phyloP scores from a whole-genome alignment of 228 moss, liverwort and hornwort genomes.

The Sphagnum magellanicum region DNA sequence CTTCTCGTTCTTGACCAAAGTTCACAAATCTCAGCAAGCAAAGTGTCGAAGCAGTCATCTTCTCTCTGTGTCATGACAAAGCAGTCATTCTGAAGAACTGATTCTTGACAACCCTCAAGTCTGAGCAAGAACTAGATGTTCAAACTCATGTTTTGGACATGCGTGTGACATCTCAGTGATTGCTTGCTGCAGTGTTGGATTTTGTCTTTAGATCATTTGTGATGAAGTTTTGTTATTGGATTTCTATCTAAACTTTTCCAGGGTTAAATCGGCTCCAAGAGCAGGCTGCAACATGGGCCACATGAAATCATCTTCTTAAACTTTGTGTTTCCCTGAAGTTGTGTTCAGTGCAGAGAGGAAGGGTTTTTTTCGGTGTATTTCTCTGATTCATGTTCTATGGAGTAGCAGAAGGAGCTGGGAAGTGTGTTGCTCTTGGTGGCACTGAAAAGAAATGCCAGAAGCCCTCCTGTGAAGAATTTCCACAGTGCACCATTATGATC shows the following conservation, averaged over 20 bases:
- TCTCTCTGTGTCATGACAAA: too few species aligned
- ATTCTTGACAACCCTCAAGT: too few species aligned
- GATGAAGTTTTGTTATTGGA: background rate
- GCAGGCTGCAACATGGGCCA: too few species aligned
- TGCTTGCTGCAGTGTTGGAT: background rate
- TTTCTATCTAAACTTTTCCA: background rate
- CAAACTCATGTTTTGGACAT: too few species aligned
- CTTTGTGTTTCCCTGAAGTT: background rate
- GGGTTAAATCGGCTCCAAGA: too few species aligned
- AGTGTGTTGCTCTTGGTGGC: background rate
- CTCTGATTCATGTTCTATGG: background rate
- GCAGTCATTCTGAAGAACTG: too few species aligned
- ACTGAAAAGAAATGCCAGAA: slow-evolving; percentile 3
- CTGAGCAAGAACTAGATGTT: too few species aligned
- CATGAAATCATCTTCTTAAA: too few species aligned
- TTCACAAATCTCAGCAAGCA: too few species aligned
- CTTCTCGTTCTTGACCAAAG: too few species aligned
- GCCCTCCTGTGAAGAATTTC: slow-evolving; percentile 7
- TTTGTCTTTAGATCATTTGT: background rate
- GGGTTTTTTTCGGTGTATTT: background rate
- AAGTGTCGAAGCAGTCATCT: too few species aligned
- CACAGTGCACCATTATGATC: slow-evolving; percentile 1
- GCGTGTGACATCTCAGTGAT: background rate
- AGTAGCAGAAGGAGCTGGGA: slow-evolving; percentile 14
- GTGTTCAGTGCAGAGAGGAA: background rate